Base-by-base conservation (phyloP, 106 monocot genomes). In the Alisma plantagoaquatica region DNA sequence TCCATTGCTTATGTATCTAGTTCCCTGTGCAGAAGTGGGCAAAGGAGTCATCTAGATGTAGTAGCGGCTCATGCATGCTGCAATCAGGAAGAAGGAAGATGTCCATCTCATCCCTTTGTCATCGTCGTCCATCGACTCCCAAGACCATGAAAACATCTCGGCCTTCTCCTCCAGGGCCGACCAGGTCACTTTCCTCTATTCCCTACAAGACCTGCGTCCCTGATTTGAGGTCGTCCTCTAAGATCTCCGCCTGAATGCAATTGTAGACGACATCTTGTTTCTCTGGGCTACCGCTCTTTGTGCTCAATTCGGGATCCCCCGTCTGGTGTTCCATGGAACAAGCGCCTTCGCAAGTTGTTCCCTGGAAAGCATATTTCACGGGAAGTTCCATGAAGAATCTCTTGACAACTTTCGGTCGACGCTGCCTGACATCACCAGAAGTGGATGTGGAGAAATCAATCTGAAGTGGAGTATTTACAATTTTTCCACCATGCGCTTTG, bases 221-320 rank as follows among this genome's bases (percentile, higher is more conserved):
- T 43, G 64, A 11, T 56, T 78, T 54, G 38, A 16, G 12, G 21
- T 41, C 3, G 54, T 59, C 23, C 27, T 68, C 29, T 1, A 14
- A 4, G 44, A 23, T 3, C 57, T 60, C 41, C 65, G 27, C 57
- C 43, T 54, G 3, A 29, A 56, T 31, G 53, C 33, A 57, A 30
- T 78, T 49, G 41, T 78, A 7, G 44, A 72, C 31, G 77, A 78
- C 58, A 29, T 64, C 14, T 61, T 53, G 53, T 43, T 56, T 53
- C 33, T 56, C 9, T 73, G 72, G 68, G 41, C 63, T 1, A 15
- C 35, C 2, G 29, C 16, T 23, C 20, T 71, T 12, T 56, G 63
- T 2, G 19, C 41, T 12, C 51, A 53, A 16, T 19, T 66, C 49
- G 54, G 49, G 12, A 56, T 70, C 17, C 70, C 76, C 0, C 46